Evolutionary conservation across 1,284 basidiomycete species (phyloP).

Genomic region (Inonotus obliquus): DNA sequence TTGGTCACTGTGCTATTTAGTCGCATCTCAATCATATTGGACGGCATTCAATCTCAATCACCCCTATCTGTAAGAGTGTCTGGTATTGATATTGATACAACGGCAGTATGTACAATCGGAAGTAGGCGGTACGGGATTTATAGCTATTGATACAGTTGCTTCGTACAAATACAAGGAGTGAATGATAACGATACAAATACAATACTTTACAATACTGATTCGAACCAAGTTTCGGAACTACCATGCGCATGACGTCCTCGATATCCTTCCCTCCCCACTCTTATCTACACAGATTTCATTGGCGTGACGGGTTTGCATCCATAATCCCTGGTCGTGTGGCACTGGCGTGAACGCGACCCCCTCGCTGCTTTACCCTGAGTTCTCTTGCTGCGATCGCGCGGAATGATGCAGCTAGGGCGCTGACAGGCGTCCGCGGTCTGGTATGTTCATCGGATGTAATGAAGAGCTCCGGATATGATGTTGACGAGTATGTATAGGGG

Average conservation of each 20-base stretch:
- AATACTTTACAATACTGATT: neutral
- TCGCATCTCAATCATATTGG: too few species aligned
- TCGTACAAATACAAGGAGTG: too few species aligned
- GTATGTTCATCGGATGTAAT: constrained; percentile 21
- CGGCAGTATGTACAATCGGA: too few species aligned
- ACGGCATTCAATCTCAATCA: too few species aligned
- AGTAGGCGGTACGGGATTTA: too few species aligned
- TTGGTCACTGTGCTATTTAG: too few species aligned
- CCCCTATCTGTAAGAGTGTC: too few species aligned
- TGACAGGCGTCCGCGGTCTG: constrained; percentile 13
- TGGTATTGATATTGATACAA: too few species aligned
- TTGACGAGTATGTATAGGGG: neutral
- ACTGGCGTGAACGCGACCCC: too few species aligned
- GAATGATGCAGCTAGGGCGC: constrained; percentile 13
- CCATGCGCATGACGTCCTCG: too few species aligned
- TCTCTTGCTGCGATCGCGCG: constrained; percentile 9
- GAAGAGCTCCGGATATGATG: constrained; percentile 19
- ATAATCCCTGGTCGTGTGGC: neutral
- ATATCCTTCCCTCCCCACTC: neutral
- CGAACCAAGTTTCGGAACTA: too few species aligned
- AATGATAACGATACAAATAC: neutral
- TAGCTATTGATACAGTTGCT: too few species aligned
- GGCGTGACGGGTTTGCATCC: neutral
- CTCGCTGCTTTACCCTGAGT: neutral
- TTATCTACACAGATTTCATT: neutral